Evolutionary conservation across 2,329 filamentous ascomycete species (phyloP).

Genomic region (Macrophomina pseudophaseolina): DNA sequence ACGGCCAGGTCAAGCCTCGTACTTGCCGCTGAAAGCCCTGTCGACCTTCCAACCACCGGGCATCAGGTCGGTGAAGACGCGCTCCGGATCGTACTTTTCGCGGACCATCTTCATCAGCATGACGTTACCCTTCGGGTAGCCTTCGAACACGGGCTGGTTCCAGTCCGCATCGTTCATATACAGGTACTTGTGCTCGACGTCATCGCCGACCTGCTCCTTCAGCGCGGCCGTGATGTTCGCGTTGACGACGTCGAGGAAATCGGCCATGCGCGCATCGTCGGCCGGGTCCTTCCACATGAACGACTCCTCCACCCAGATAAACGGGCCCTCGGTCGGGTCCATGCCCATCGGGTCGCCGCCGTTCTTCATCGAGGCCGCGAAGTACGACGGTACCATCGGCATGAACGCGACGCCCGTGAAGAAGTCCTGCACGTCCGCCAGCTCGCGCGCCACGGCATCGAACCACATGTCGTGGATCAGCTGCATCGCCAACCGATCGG

Average conservation of each 20-base stretch:
- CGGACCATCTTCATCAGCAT: constrained; percentile 37
- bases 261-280: constrained; percentile 8
- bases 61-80: constrained; percentile 35
- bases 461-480: constrained; percentile 34
- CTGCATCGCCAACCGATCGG: constrained; percentile 27
- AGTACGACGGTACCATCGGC: constrained; percentile 11
- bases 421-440: constrained; percentile 29
- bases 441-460: constrained; percentile 19
- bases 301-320: constrained; percentile 30
- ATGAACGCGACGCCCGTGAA: constrained; percentile 32
- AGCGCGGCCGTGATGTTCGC: background rate
- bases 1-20: background rate
- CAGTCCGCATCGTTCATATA: constrained; percentile 38
- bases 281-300: constrained; percentile 23
- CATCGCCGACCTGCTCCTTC: background rate
- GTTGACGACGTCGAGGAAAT: background rate
- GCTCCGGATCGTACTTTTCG: constrained; percentile 38
- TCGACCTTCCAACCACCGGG: constrained; percentile 35
- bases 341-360: constrained; percentile 33
- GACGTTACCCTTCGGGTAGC: constrained; percentile 39
- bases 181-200: constrained; percentile 26
- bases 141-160: constrained; percentile 35
- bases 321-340: background rate
- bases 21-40: background rate
- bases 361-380: background rate